A percentile compares a stretch with the other conserved stretches of the same genome.
Conservation (phyloP, 768 basidiomycete genomes). For the Rhizopogon rudus region DNA sequence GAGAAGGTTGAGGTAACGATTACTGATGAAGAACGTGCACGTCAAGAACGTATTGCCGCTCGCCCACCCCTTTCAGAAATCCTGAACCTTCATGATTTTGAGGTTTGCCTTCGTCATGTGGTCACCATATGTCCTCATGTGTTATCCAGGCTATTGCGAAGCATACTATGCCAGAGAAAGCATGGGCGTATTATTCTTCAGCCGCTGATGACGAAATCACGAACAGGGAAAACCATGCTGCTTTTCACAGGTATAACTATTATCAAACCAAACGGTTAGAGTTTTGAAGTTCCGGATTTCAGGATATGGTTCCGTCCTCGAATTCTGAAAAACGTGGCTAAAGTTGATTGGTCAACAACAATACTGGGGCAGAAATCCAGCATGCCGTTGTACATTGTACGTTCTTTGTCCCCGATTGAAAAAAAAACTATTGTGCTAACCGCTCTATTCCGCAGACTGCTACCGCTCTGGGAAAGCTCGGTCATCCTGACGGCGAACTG, state of each 20-base stretch:
- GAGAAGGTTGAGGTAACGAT: constrained; percentile 57
- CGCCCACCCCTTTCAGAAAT: constrained; percentile 72
- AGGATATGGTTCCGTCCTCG: constrained; percentile 86
- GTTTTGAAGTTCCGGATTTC: neutral
- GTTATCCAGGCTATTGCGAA: constrained; percentile 66
- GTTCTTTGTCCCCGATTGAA: constrained; percentile 8
- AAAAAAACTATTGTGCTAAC: neutral
- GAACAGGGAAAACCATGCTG: constrained; percentile 77
- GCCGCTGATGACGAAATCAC: constrained; percentile 92
- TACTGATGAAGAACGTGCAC: constrained; percentile 64
- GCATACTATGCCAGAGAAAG: constrained; percentile 71
- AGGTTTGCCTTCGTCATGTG: constrained; percentile 38
- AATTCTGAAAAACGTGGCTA: constrained; percentile 74
- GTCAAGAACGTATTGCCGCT: constrained; percentile 51
- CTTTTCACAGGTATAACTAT: constrained; percentile 65
- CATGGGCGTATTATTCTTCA: constrained; percentile 91
- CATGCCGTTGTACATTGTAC: constrained; percentile 74
- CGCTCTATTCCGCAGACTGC: constrained; percentile 40
- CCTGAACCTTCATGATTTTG: constrained; percentile 88
- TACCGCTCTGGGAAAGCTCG: constrained; percentile 82
- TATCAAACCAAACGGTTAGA: too few species aligned
- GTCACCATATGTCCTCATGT: neutral
- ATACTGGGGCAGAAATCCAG: constrained; percentile 70
- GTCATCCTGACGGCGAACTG: constrained; percentile 89
- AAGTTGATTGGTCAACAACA: constrained; percentile 71